Evolutionary conservation across 768 basidiomycete genomes (phyloP), one percentile per base, ranked within the genome.

Genomic region (Melanogaster broomeanus): DNA sequence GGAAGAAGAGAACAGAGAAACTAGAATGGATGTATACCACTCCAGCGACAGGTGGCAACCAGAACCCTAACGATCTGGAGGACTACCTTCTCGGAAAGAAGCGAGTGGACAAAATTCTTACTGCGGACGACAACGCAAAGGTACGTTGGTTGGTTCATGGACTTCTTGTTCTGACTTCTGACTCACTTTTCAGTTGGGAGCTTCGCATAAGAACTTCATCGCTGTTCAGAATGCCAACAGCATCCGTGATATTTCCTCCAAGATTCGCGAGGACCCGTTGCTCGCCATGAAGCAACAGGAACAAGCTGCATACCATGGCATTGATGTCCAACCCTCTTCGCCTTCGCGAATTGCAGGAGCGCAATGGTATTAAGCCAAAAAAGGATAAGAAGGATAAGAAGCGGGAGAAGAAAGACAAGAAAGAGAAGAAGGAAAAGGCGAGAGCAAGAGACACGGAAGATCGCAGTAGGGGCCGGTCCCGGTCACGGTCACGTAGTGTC

Each of bases 21-120:
- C 69, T 99, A 43, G 97, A 99, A 68, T 99, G 97, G 97, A 96
- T 99, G 93, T 99, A 98, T 74, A 77, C 96, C n/a, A 97, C 96
- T 2, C 97, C 97, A 4, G 92, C 93, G 1, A 86, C 88, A 4
- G 95, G 95, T n/a, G 87, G 79, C 54, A 87, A 75, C 47, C 83
- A 89, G 60, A 94, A 93, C 64, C 68, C 88, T 28, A 96, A 93
- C 60, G 96, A 98, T 55, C 70, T 98, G 59, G 97, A 99, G 74
- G 93, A 95, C 61, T 99, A 99, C 68, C 74, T 99, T 2, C 78
- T 99, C 27, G 97, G 97, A 22, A 98, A 98, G 82, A 97, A 95
- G 74, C 76, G 97, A 53, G 96, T 99, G 2, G 97, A 99, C 69
- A 94, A 98, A 73, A 90, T 97, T 27, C 70, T 99, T 59, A 92